Evolutionary conservation across 805 yeast genomes (phyloP), one percentile per base, ranked within the genome.

Genomic region (Saturnispora quitensis): DNA sequence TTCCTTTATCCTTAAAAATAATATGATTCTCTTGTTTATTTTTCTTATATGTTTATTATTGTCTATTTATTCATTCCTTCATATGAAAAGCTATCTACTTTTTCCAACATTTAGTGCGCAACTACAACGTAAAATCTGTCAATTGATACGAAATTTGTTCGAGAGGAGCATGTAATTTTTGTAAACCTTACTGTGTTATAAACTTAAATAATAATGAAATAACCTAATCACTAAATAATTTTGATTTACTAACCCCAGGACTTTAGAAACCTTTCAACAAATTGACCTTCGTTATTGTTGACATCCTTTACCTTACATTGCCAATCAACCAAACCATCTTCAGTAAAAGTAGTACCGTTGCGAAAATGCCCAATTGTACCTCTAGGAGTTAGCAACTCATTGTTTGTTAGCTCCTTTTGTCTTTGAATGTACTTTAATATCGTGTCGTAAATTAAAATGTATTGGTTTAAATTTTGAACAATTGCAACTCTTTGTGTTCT

Each of bases 401-500:
- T 25, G 13, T 43, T 35, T 18, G 13, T 31, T 9, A 28, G 5
- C 10, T 40, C 10, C 28, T 43, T 45, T 43, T 60, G 58, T 43
- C 58, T 35, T 51, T 62, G 60, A 36, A 57, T 54, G 51, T 61
- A 65, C 53, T 58, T 62, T 33, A 68, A 54, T 17, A 69, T 58
- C 4, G 69, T 60, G 55, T 77, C 81, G 60, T 78, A 78, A 48
- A 78, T 71, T 55, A 77, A 66, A 48, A 73, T 68, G 61, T 73
- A 79, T 61, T 79, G 84, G 43, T 82, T 64, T 49, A 78, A 63
- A 47, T 76, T 79, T 58, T 78, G 83, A 22, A 79, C 83, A 81
- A 79, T 78, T 34, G 79, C 75, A 18, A 79, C 73, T 40, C 84
- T 62, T 60, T 77, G 81, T 46, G 71, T 66, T 53, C 84, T 66